Conservation (phyloP, 2,329 filamentous ascomycete species). For the Fusarium sp. region DNA sequence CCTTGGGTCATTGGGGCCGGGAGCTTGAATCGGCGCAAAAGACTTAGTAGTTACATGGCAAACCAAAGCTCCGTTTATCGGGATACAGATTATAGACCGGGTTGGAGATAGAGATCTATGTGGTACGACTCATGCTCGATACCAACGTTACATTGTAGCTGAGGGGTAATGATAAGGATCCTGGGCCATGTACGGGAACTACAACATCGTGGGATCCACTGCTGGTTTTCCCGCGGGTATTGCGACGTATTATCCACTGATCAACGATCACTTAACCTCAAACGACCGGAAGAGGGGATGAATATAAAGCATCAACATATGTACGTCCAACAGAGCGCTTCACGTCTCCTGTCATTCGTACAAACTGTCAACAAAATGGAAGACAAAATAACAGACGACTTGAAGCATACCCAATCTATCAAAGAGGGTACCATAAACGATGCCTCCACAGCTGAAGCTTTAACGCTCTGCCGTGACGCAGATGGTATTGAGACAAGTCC, state of each 20-base stretch:
- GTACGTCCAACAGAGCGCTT: rapidly evolving
- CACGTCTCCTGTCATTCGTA: rapidly evolving
- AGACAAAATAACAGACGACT: neutral
- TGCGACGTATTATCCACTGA: neutral
- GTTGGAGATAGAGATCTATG: too few species aligned
- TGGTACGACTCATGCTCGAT: neutral
- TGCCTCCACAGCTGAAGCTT: neutral
- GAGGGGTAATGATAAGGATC: neutral
- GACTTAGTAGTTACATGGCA: neutral
- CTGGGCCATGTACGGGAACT: neutral
- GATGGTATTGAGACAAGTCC: neutral
- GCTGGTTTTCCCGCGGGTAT: neutral
- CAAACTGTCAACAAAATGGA: neutral
- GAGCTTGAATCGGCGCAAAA: rapidly evolving
- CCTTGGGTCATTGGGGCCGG: neutral
- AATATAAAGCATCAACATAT: neutral
- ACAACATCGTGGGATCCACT: neutral
- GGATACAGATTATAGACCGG: neutral
- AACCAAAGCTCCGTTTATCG: rapidly evolving
- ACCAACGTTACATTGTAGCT: neutral
- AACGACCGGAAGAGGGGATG: rapidly evolving
- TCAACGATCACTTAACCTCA: neutral
- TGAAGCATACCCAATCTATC: neutral
- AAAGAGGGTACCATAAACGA: neutral
- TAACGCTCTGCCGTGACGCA: neutral